Conservation (phyloP, 768 basidiomycete species). For the Lenzites betulinus region DNA sequence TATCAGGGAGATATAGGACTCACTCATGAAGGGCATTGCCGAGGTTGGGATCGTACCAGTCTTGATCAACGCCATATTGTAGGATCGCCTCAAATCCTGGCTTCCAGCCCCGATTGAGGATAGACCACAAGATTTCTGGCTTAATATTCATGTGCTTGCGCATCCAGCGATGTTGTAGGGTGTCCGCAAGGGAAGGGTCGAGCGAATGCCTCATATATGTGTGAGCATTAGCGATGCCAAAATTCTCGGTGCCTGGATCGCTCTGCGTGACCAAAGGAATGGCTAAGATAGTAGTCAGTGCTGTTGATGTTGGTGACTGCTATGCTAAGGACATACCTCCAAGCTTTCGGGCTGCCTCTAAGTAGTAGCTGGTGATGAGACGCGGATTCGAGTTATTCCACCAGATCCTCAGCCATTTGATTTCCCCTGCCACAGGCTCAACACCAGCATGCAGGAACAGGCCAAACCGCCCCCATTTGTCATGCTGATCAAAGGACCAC, state of each 20-base stretch:
- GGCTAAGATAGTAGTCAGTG: no score
- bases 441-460: constrained; percentile 38
- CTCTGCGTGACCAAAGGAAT: constrained; percentile 43
- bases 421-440: constrained; percentile 39
- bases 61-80: not conserved
- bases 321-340: constrained; percentile 31
- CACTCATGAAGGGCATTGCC: no score
- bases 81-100: constrained; percentile 21
- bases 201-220: constrained; percentile 40
- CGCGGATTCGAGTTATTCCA: constrained; percentile 37
- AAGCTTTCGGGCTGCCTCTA: constrained; percentile 28
- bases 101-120: constrained; percentile 12
- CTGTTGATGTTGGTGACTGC: no score
- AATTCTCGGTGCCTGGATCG: constrained; percentile 46
- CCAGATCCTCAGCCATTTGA: constrained; percentile 45
- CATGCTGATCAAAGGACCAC: constrained; percentile 44
- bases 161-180: constrained; percentile 42
- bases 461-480: constrained; percentile 46
- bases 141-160: constrained; percentile 26
- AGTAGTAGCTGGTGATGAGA: constrained; percentile 36
- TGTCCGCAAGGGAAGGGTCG: constrained; percentile 40
- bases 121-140: constrained; percentile 30
- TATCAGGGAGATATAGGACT: no score
- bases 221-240: constrained; percentile 47
- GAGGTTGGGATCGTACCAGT: not conserved